Evolutionary conservation across 805 yeast genomes (phyloP), one percentile per base, ranked within the genome.

Genomic region (Kazachstania martiniae): DNA sequence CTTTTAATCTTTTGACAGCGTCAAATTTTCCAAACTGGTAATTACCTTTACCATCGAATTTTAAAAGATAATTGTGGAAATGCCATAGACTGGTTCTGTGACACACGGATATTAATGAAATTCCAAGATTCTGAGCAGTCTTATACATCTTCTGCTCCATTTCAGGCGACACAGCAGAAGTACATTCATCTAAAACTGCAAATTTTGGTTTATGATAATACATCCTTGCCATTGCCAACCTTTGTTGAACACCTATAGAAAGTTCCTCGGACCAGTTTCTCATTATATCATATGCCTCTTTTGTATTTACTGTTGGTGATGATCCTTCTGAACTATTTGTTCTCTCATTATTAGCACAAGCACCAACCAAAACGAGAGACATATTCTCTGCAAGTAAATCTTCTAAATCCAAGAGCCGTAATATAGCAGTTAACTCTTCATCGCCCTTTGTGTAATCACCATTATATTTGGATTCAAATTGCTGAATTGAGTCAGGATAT

Each of bases 131-230:
- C 51, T 80, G 82, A 0, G 95, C 95, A 47, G 80, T 79, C 32
- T 74, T 58, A 49, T 87, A 87, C 83, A 89, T 86, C 46, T 77
- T 74, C 40, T 80, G 84, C 53, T 87, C 97, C 74, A 86, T 78
- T 38, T 80, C 82, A 8, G 91, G 83, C 0, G 95, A 77, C 2
- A 87, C 94, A 1, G 94, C 89, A 3, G 95, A 84, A 1, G 97
- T 87, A 57, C 95, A 87, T 62, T 87, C 97, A 59, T 87, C 97
- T 42, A 87, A 63, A 17, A 87, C 94, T 0, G 97, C 97, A 65
- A 86, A 87, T 55, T 75, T 80, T 2, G 97, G 97, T 47, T 70
- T 69, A 56, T 87, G 95, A 52, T 86, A 87, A 51, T 82, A 87
- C 57, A 87, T 66, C 47, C 96, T 70, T 3, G 94, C 95, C 81